These are phyloP conservation scores for Acanthamoeba castellanii DNA, from an alignment of 208 protist genomes.

Conservation along the genomic window DNA sequence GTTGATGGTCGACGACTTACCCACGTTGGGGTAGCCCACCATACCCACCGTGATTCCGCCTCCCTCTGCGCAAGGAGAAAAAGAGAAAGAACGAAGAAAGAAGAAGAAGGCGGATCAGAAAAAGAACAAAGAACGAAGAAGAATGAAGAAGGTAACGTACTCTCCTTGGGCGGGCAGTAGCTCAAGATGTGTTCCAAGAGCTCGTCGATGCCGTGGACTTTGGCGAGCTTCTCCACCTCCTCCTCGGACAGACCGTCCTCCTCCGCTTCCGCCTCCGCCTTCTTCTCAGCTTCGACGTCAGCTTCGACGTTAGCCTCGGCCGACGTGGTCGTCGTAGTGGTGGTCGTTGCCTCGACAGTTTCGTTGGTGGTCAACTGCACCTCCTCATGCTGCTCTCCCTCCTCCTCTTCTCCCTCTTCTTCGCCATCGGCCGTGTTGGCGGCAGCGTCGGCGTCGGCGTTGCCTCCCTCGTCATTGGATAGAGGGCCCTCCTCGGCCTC, in stretches of 20 bases:
- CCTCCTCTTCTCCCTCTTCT: not conserved
- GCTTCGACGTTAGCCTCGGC: not conserved
- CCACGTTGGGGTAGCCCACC: constrained; percentile 99
- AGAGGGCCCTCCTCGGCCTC: not conserved
- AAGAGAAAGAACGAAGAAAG: not conserved
- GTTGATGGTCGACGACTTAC: constrained; percentile 99
- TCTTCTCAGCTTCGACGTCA: constrained; percentile 61
- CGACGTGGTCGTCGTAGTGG: not conserved
- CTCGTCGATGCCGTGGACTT: constrained; percentile 16
- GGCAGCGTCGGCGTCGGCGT: not conserved
- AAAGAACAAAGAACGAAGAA: too few species aligned
- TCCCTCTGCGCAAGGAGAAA: not conserved
- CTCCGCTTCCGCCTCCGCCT: constrained; percentile 44
- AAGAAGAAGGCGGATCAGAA: not conserved
- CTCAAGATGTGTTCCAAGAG: not conserved
- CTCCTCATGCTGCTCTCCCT: not conserved
- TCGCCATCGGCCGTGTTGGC: not conserved
- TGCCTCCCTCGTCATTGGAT: constrained; percentile 14
- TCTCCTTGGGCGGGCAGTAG: constrained; percentile 46
- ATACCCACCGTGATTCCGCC: constrained; percentile 90
- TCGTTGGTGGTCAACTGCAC: constrained; percentile 43
- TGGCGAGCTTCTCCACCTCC: constrained; percentile 21
- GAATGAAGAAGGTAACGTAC: not conserved
- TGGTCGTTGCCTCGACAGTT: not conserved
- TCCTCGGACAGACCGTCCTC: constrained; percentile 55